Conservation (phyloP, 1,284 basidiomycete species). For the Leccinum laetum region DNA sequence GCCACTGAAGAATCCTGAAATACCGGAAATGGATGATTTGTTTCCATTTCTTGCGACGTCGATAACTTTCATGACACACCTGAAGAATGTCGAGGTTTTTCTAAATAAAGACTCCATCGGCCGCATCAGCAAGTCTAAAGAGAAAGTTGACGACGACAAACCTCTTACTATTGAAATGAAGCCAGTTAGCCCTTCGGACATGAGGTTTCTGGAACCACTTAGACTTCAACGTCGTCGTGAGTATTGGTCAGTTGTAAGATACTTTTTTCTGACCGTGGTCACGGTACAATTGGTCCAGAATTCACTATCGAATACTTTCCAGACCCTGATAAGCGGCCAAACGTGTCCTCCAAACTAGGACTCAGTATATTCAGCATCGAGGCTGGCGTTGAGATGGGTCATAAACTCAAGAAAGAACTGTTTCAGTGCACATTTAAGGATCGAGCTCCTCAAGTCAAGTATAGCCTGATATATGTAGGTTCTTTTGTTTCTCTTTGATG, state of each 20-base stretch:
- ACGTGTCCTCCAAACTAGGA: conserved; percentile 45
- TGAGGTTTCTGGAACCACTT: too few relatives aligned
- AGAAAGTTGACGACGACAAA: too few relatives aligned
- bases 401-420: conserved; percentile 72
- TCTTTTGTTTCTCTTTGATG: background rate
- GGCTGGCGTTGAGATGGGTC: conserved; percentile 67
- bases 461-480: conserved; percentile 84
- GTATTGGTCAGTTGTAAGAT: too few relatives aligned
- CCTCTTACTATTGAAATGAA: too few relatives aligned
- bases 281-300: background rate
- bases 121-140: too few relatives aligned
- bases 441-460: conserved; percentile 72
- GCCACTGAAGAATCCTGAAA: conserved; percentile 77
- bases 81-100: too few relatives aligned
- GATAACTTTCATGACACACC: too few relatives aligned
- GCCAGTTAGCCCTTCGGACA: too few relatives aligned
- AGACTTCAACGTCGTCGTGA: too few relatives aligned
- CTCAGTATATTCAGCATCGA: conserved; percentile 83
- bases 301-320: background rate
- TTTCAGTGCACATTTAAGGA: conserved; percentile 93
- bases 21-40: conserved; percentile 55
- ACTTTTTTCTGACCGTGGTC: background rate
- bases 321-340: conserved; percentile 31
- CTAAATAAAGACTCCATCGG: too few relatives aligned
- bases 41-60: too few relatives aligned